These are phyloP conservation scores for Quercus lobata DNA, from an alignment of 331 rosid species.

Conservation along the genomic window DNA sequence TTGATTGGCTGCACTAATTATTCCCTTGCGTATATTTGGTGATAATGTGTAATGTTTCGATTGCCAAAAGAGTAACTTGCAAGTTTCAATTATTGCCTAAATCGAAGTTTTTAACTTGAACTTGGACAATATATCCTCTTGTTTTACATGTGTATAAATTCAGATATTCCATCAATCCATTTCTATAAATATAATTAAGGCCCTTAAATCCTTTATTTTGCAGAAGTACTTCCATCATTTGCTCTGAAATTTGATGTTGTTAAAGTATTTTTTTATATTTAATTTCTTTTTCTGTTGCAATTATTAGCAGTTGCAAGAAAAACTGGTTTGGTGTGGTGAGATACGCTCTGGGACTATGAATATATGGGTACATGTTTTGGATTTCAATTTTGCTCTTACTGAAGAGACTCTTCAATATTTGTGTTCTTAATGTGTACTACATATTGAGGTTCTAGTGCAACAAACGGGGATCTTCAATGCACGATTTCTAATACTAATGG, in stretches of 20 bases:
- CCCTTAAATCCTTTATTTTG: neutral
- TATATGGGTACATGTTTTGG: neutral
- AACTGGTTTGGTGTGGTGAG: constrained; percentile 41
- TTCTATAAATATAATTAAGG: neutral
- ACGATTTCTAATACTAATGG: constrained; percentile 27
- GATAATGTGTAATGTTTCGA: neutral
- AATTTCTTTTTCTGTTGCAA: constrained; percentile 44
- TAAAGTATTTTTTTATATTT: neutral
- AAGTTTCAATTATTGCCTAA: neutral
- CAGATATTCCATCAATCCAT: neutral
- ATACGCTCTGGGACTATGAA: constrained; percentile 6
- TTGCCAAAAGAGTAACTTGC: neutral
- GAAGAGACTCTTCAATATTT: neutral
- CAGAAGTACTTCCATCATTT: too few relatives aligned
- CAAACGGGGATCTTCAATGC: constrained; percentile 54
- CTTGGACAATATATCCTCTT: neutral
- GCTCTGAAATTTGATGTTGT: too few relatives aligned
- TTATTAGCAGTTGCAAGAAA: constrained; percentile 86
- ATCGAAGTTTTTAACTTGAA: neutral
- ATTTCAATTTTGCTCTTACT: constrained; percentile 9
- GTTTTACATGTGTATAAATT: neutral
- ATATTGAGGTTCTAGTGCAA: constrained; percentile 83
- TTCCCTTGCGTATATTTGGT: neutral
- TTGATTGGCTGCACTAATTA: neutral
- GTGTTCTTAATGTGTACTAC: constrained; percentile 15